Evolutionary conservation across 2,329 filamentous ascomycete species (phyloP), one percentile per base, ranked within the genome.

Genomic region (Diaporthe amygdali): DNA sequence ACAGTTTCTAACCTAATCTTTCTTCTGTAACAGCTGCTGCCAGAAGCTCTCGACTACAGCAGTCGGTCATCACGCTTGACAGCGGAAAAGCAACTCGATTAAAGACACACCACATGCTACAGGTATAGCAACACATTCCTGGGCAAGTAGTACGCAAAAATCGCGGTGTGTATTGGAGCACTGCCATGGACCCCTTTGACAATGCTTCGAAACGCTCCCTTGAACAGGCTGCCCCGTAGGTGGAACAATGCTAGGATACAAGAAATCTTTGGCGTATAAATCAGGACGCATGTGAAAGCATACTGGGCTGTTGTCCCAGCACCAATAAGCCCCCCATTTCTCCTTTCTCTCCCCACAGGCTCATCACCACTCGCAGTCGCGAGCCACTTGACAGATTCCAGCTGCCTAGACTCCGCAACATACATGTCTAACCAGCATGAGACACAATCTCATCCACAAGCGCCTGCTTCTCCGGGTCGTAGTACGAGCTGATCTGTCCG

Each of bases 381-480:
- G 20, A 49, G 59, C 59, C 59, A 5, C 15, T 37, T 14, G 5
- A 37, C 44, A 49, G 44, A 64, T 37, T 14, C 44, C 20, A 49
- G 59, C 27, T 47, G 15, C 3, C n/a, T 12, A 64, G 14, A 27
- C 7, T 8, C 7, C 44, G 25, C 8, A 17, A 20, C 9, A 37
- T 32, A 20, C 59, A 49, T 5, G 32, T 17, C 75, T 87, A 98
- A 70, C 96, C 95, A 74, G 93, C 91, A 84, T 98, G 96, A 78
- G 96, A 95, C 22, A 99, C 96, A 81, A 99, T 98, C 87, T 98
- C 96, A 78, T 91, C 97, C 34, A 96, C 89, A 74, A 98, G 80
- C 74, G 93, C 90, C 27, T 94, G 93, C 82, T 94, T 89, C 64
- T 79, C 85, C 81, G 92, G 79, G 71, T 94, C 85, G 89, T 87